phyloP scores from a whole-genome alignment of 2,329 filamentous ascomycete species.

The Ascochyta clinopodiicola region DNA sequence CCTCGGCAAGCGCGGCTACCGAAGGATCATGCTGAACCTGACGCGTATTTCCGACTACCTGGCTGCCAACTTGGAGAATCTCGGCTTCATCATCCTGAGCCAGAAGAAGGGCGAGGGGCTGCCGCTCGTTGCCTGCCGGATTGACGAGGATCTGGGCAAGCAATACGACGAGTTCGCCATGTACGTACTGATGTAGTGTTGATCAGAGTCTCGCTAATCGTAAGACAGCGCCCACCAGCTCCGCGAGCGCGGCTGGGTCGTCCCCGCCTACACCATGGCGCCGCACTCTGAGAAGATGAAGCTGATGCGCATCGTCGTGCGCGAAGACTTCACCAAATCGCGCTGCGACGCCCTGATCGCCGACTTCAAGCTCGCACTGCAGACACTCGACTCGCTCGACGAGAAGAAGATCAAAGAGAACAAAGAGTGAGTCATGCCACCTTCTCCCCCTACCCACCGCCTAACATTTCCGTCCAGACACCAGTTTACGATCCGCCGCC shows the following conservation, averaged over 20 bases:
- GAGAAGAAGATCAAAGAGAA: constrained; percentile 72
- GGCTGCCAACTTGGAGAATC: constrained; percentile 70
- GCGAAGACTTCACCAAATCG: constrained; percentile 86
- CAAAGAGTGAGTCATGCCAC: constrained; percentile 59
- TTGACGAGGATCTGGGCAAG: constrained; percentile 64
- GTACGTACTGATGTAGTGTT: constrained; percentile 25
- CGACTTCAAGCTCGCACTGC: constrained; percentile 80
- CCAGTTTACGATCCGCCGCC: constrained; percentile 32
- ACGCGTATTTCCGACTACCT: constrained; percentile 91
- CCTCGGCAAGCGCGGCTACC: constrained; percentile 90
- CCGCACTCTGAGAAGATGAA: constrained; percentile 83
- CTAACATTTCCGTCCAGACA: neutral
- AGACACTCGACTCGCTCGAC: constrained; percentile 77
- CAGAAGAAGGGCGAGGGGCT: constrained; percentile 78
- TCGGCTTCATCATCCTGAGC: constrained; percentile 90
- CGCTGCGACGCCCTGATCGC: constrained; percentile 78
- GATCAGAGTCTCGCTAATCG: neutral
- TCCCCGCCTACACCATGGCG: constrained; percentile 97
- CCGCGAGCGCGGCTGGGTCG: constrained; percentile 87
- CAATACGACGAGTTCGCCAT: constrained; percentile 62
- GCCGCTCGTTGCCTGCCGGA: constrained; percentile 87
- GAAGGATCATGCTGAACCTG: constrained; percentile 91
- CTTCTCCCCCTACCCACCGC: too few relatives aligned
- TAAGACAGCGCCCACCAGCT: constrained; percentile 73
- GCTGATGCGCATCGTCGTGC: constrained; percentile 89